Conservation (phyloP, 2,329 filamentous ascomycete species). For the Ophiocordyceps camponoti-saundersi region DNA sequence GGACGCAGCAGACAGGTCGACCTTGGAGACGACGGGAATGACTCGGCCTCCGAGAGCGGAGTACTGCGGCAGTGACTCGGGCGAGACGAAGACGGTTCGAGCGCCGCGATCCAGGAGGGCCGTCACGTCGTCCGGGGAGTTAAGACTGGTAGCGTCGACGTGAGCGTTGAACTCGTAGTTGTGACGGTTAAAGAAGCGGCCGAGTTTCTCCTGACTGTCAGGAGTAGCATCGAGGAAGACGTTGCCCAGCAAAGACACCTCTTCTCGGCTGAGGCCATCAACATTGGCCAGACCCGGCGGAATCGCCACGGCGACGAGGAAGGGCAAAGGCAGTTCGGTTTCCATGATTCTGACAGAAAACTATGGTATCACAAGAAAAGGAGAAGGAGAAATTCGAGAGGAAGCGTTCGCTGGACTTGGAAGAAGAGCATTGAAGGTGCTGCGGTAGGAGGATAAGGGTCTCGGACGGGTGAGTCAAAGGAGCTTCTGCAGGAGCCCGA, state of each 20-base stretch:
- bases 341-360: slow-evolving; percentile 29
- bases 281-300: slow-evolving; percentile 28
- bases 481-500: not conserved
- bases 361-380: not conserved
- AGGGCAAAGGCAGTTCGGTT: slow-evolving; percentile 45
- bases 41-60: slow-evolving; percentile 39
- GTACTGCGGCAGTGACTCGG: slow-evolving; percentile 46
- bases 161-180: slow-evolving; percentile 43
- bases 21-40: slow-evolving; percentile 30
- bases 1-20: slow-evolving; percentile 26
- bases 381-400: not conserved
- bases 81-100: slow-evolving; percentile 64
- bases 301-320: slow-evolving; percentile 40
- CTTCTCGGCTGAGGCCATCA: slow-evolving; percentile 36
- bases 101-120: slow-evolving; percentile 74
- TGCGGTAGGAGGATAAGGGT: not conserved
- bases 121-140: slow-evolving; percentile 55
- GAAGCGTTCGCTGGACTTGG: not conserved
- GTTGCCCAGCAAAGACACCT: slow-evolving; percentile 41
- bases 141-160: slow-evolving; percentile 58
- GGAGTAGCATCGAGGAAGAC: slow-evolving; percentile 39
- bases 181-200: slow-evolving; percentile 29
- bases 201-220: slow-evolving; percentile 26
- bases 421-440: not conserved
- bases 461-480: not conserved